Percentiles rank a stretch among this genome's conserved stretches.
phyloP scores from a whole-genome alignment of 1,284 basidiomycete genomes.

The Puccinia polysora region DNA sequence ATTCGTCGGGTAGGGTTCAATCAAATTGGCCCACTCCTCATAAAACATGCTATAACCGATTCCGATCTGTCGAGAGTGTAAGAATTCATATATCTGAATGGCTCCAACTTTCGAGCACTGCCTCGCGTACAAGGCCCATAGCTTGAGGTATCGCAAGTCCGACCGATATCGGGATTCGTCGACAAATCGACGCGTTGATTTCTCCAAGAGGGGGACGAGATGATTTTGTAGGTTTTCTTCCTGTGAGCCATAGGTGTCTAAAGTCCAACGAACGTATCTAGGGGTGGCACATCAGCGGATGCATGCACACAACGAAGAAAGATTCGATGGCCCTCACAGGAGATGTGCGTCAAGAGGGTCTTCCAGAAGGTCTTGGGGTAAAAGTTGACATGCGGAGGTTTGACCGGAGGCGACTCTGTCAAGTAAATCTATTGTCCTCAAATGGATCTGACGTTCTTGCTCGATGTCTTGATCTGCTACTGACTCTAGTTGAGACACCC shows the following conservation, averaged over 20 bases:
- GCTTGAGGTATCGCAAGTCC: slow-evolving; percentile 79
- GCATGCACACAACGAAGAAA: neutral
- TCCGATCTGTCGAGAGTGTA: slow-evolving; percentile 73
- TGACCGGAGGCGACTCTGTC: slow-evolving; percentile 24
- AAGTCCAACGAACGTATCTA: slow-evolving; percentile 53
- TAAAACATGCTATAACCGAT: slow-evolving; percentile 72
- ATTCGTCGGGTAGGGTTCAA: slow-evolving; percentile 58
- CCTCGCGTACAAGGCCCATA: slow-evolving; percentile 75
- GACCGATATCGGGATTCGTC: slow-evolving; percentile 72
- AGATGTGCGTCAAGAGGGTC: slow-evolving; percentile 41
- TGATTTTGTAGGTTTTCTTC: slow-evolving; percentile 50
- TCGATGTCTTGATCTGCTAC: slow-evolving; percentile 17
- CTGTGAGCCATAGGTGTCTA: slow-evolving; percentile 52
- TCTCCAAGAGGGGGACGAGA: slow-evolving; percentile 69
- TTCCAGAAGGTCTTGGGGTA: slow-evolving; percentile 29
- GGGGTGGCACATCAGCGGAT: slow-evolving; percentile 27
- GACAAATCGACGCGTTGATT: slow-evolving; percentile 71
- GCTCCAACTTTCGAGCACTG: slow-evolving; percentile 59
- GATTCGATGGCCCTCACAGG: neutral
- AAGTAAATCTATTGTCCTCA: slow-evolving; percentile 17
- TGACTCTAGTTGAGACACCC: neutral
- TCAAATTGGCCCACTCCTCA: slow-evolving; percentile 73
- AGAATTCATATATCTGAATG: slow-evolving; percentile 64
- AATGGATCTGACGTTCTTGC: slow-evolving; percentile 20
- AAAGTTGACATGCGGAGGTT: slow-evolving; percentile 1